Percentiles rank a stretch among this genome's conserved stretches.
Conservation (phyloP, 2,329 filamentous ascomycete genomes). For the Botrytis elliptica region DNA sequence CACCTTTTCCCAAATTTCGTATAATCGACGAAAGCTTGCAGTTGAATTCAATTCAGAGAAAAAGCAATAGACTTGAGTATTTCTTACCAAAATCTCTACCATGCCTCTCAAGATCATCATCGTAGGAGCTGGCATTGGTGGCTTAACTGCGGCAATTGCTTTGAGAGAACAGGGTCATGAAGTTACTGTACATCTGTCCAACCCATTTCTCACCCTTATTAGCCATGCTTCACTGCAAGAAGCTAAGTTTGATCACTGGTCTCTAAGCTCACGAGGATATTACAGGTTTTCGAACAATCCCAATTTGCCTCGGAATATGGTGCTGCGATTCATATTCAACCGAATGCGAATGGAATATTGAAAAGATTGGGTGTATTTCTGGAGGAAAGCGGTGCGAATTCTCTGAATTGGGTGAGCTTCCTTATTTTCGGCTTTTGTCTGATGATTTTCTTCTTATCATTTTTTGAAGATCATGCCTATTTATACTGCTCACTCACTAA, state of each 20-base stretch:
- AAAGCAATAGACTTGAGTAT: background rate
- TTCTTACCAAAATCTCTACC: background rate
- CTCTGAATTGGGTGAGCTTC: background rate
- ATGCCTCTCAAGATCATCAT: slow-evolving; percentile 44
- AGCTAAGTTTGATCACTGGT: background rate
- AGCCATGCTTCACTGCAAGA: background rate
- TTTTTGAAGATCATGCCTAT: background rate
- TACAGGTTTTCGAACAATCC: slow-evolving; percentile 55
- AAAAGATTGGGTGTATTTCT: slow-evolving; percentile 45
- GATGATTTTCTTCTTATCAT: background rate
- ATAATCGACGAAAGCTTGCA: background rate
- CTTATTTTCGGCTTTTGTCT: background rate
- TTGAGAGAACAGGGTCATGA: slow-evolving; percentile 53
- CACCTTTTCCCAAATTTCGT: background rate
- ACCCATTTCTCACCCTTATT: background rate
- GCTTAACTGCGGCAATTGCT: slow-evolving; percentile 60
- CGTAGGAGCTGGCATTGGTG: slow-evolving; percentile 58
- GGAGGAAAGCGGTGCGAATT: slow-evolving; percentile 41
- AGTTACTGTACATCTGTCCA: background rate
- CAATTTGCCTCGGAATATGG: slow-evolving; percentile 55
- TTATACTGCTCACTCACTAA: background rate
- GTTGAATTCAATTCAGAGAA: background rate
- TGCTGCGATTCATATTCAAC: slow-evolving; percentile 61
- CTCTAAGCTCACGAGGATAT: background rate
- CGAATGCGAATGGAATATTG: slow-evolving; percentile 60